Evolutionary conservation across 2,329 filamentous ascomycete genomes (phyloP).

Genomic region (Cryphonectria radicalis): DNA sequence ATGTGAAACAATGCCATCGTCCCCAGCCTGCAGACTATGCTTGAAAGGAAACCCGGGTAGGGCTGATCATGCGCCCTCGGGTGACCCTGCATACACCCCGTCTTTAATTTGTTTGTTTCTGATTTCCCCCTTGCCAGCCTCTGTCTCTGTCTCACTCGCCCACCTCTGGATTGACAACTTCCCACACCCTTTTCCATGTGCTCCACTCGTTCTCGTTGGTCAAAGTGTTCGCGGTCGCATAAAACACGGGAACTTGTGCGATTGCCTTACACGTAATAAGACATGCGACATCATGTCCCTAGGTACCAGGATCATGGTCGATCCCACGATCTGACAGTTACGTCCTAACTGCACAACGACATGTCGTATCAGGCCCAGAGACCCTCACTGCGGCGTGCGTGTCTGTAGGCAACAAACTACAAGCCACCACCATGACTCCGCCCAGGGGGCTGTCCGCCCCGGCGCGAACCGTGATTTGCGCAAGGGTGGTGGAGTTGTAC

Average conservation of each 20-base stretch:
- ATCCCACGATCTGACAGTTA: neutral
- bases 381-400: neutral
- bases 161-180: slow-evolving; percentile 20
- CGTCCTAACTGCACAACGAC: neutral
- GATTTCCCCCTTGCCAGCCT: neutral
- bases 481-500: neutral
- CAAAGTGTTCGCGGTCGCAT: neutral
- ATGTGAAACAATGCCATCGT: neutral
- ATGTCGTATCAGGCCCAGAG: neutral
- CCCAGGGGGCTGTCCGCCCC: neutral
- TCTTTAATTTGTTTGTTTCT: neutral
- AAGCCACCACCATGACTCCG: neutral
- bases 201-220: slow-evolving; percentile 6
- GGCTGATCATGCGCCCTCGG: neutral
- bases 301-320: neutral
- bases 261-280: neutral
- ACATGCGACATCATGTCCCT: neutral
- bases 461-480: neutral
- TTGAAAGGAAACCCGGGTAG: slow-evolving; percentile 1
- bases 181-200: neutral
- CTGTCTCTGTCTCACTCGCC: slow-evolving; percentile 30
- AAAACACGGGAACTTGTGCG: slow-evolving; percentile 5
- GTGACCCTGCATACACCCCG: neutral
- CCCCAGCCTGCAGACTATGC: slow-evolving; percentile 14
- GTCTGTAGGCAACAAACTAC: neutral